Percentiles rank a stretch among this genome's conserved stretches.
These are phyloP conservation scores for Paraphaeosphaeria minitans DNA, from an alignment of 2,329 filamentous ascomycete genomes.

Conservation along the genomic window DNA sequence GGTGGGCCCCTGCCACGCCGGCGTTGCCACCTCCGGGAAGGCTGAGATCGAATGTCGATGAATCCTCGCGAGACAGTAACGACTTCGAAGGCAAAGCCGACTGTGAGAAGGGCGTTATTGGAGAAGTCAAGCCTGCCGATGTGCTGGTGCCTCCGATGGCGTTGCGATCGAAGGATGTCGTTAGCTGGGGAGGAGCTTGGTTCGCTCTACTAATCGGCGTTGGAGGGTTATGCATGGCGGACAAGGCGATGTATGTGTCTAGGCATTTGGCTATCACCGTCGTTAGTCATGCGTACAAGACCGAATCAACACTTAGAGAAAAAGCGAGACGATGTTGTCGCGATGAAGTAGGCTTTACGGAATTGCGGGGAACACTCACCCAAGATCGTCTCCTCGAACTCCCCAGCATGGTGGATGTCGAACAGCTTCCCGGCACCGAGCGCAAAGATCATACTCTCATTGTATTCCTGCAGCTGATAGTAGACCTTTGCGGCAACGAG, in stretches of 20 bases:
- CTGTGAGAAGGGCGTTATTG: conserved; percentile 94
- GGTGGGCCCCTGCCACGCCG: conserved; percentile 59
- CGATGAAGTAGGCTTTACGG: background rate
- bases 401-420: conserved; percentile 85
- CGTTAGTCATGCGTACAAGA: conserved; percentile 12
- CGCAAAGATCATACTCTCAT: conserved; percentile 98
- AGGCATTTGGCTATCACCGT: conserved; percentile 76
- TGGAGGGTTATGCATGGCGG: conserved; percentile 63
- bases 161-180: conserved; percentile 76
- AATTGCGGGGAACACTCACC: conserved; percentile 54
- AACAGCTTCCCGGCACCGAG: conserved; percentile 94
- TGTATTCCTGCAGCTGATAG: conserved; percentile 98
- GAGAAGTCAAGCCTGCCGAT: conserved; percentile 74
- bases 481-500: conserved; percentile 97
- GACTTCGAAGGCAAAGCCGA: conserved; percentile 93
- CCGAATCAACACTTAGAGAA: background rate
- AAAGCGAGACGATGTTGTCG: background rate
- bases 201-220: conserved; percentile 54
- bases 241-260: conserved; percentile 92
- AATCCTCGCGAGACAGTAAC: conserved; percentile 82
- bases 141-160: conserved; percentile 68
- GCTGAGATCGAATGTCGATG: conserved; percentile 63
- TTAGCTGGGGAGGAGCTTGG: conserved; percentile 68
- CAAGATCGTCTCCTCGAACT: conserved; percentile 99
- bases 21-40: conserved; percentile 62